Base-by-base conservation (phyloP, 2,329 filamentous ascomycete species). In the Trichoderma sp. region DNA sequence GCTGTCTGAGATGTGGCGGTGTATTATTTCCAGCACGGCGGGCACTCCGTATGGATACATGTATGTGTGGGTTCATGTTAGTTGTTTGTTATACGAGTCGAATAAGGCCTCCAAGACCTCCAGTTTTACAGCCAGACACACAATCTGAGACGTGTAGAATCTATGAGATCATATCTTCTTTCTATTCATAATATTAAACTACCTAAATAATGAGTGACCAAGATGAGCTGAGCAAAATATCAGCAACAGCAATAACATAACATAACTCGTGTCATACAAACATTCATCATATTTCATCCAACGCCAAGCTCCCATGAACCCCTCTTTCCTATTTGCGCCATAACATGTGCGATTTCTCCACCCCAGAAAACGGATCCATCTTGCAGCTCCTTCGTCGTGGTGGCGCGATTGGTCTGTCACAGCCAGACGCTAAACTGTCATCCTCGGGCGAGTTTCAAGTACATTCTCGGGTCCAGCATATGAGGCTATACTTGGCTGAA, bases 31-130 rank as follows among this genome's bases (percentile, higher is more conserved):
- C 6, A 53, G 31, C 29, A 29, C 59, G 53, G 67, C 60, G 60
- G 60, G 31, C 60, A 71, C 67, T 56, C 67, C 67, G 67, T 38
- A 60, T 71, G 67, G 24, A n/a, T n/a, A n/a, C n/a, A n/a, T n/a
- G 38, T 60, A 71, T 59, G 33, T 41, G 67, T 69, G 50, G 67
- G 27, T 45, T 45, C 18, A 4, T 45, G 41, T 45, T 45, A 45
- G 16, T 69, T 18, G 29, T 21, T 56, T 56, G 21, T 24, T 27
- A 66, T 27, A 41, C 24, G 63, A 41, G 35, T 35, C 21, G 50
- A 41, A 29, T 11, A 56, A 38, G 35, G 63, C 21, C 16, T 24
- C 24, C 24, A 31, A 27, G 27, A 11, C 21, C 31, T 24, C 53
- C 41, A n/a, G 1, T 2, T 31, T 27, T 21, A 41, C 38, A 67